phyloP scores from a whole-genome alignment of 2,329 filamentous ascomycete genomes.

The Mollisia scopiformis region DNA sequence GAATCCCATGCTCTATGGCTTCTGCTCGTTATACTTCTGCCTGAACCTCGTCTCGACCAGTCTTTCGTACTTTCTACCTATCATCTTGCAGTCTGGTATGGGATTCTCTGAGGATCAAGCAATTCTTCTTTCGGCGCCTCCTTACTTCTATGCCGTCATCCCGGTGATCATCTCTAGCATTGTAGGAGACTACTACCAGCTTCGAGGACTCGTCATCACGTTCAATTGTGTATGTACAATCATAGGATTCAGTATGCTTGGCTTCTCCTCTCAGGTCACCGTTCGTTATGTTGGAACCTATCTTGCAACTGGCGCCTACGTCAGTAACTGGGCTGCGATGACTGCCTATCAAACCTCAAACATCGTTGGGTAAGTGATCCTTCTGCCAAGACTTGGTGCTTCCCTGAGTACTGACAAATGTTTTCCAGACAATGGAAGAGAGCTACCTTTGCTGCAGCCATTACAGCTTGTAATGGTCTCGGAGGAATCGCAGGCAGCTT shows the following conservation, averaged over 20 bases:
- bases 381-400: too few species aligned
- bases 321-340: conserved; percentile 76
- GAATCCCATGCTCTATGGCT: conserved; percentile 65
- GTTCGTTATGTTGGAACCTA: conserved; percentile 38
- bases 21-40: conserved; percentile 65
- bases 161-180: conserved; percentile 51
- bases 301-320: conserved; percentile 69
- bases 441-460: conserved; percentile 74
- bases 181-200: conserved; percentile 61
- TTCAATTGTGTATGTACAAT: conserved; percentile 36
- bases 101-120: conserved; percentile 54
- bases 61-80: conserved; percentile 78
- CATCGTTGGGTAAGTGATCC: conserved; percentile 59
- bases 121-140: conserved; percentile 58
- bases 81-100: conserved; percentile 67
- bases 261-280: conserved; percentile 31
- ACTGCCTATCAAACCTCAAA: conserved; percentile 88
- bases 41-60: conserved; percentile 76
- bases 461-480: conserved; percentile 78
- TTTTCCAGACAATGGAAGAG: conserved; percentile 77
- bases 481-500: conserved; percentile 78
- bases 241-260: conserved; percentile 35
- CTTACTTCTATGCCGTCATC: conserved; percentile 52
- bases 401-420: background rate
- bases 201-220: conserved; percentile 35